These are phyloP conservation scores for Rhizophagus sp. DNA, from an alignment of 192 early-diverging fungal genomes.

Conservation along the genomic window DNA sequence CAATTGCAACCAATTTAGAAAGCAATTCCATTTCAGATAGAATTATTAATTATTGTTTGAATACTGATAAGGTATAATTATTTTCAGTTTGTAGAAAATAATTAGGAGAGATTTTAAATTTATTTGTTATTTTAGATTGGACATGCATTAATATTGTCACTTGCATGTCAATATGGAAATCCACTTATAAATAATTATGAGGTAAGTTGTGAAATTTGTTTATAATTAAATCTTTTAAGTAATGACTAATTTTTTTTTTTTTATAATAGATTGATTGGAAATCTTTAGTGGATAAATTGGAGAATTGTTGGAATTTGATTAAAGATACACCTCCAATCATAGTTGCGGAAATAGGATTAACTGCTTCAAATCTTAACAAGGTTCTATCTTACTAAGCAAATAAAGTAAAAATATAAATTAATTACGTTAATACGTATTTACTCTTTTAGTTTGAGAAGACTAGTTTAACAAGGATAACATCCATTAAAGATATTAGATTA, in stretches of 20 bases:
- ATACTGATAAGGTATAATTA: not conserved
- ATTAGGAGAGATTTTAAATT: not conserved
- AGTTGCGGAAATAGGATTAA: not conserved
- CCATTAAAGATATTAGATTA: not conserved
- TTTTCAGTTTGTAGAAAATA: not conserved
- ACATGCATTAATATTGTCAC: not conserved
- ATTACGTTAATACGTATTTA: not conserved
- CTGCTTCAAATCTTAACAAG: not conserved
- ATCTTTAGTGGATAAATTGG: not conserved
- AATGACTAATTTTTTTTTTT: not conserved
- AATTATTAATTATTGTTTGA: not conserved
- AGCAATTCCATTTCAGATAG: not conserved
- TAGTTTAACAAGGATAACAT: not conserved
- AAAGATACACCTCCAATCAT: not conserved
- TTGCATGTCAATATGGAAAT: not conserved
- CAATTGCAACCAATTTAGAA: not conserved
- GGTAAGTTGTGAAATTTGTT: not conserved
- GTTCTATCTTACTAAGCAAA: not conserved
- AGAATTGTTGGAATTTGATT: not conserved
- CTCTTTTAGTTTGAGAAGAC: not conserved
- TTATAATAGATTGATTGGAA: conserved; percentile 4
- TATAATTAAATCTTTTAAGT: not conserved
- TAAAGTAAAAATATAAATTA: not conserved
- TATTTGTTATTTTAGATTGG: not conserved
- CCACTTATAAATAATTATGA: not conserved